Conservation (phyloP, 2,329 filamentous ascomycete species). For the Colletotrichum endophyticum region DNA sequence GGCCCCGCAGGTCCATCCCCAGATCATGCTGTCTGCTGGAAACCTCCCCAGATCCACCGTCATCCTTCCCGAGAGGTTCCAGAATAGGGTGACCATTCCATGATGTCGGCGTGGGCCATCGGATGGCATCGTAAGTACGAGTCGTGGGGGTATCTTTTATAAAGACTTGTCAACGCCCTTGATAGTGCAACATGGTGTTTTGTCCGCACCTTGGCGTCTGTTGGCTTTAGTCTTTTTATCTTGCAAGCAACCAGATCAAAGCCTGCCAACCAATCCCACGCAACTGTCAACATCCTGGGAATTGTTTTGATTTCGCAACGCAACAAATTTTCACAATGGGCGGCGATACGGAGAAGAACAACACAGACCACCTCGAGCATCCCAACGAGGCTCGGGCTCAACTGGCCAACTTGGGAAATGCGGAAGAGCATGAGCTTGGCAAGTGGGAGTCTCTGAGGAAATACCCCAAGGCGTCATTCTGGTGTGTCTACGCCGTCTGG, state of each 20-base stretch:
- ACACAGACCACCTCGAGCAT: not conserved
- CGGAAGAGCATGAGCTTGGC: conserved; percentile 29
- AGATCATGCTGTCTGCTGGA: conserved; percentile 1
- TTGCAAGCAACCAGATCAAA: not conserved
- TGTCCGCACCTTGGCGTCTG: not conserved
- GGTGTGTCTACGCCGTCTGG: conserved; percentile 45
- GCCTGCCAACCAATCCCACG: not conserved
- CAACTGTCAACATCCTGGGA: not conserved
- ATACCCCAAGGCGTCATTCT: conserved; percentile 30
- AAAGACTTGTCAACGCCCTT: not conserved
- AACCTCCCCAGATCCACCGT: conserved; percentile 1
- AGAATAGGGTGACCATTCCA: not conserved
- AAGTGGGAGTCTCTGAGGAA: conserved; percentile 26
- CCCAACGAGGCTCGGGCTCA: not conserved
- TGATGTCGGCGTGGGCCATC: conserved; percentile 5
- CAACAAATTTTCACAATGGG: not conserved
- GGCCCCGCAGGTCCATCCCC: not conserved
- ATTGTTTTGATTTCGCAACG: not conserved
- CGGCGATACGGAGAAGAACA: not conserved
- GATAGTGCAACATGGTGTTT: not conserved
- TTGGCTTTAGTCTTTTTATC: not conserved
- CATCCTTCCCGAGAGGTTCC: not conserved
- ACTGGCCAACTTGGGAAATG: conserved; percentile 26
- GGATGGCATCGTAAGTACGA: conserved; percentile 5
- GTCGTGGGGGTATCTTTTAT: not conserved